Evolutionary conservation across 306 rosid species (phyloP).

Genomic region (Echinosophora koreensis): DNA sequence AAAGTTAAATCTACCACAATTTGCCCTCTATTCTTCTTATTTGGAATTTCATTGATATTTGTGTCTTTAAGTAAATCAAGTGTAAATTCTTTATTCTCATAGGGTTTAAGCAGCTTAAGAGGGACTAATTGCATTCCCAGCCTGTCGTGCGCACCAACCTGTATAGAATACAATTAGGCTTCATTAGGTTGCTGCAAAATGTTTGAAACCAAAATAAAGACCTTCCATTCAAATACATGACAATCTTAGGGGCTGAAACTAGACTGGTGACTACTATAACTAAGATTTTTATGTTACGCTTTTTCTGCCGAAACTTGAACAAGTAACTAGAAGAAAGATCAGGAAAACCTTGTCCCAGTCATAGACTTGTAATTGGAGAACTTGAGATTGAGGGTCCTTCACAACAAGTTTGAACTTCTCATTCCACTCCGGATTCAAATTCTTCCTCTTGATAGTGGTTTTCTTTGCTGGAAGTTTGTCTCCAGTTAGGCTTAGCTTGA

Average conservation of each 20-base stretch:
- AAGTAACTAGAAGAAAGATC: constrained; percentile 41
- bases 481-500: constrained; percentile 76
- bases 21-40: constrained; percentile 74
- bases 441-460: constrained; percentile 79
- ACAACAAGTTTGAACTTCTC: constrained; percentile 92
- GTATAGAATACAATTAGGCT: constrained; percentile 34
- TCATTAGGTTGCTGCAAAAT: constrained; percentile 3
- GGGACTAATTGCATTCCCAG: constrained; percentile 93
- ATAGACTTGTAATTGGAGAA: constrained; percentile 83
- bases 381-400: constrained; percentile 85
- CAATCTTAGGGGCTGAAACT: background rate
- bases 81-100: constrained; percentile 63
- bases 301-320: constrained; percentile 37
- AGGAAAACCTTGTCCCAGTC: constrained; percentile 95
- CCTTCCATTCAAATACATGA: constrained; percentile 29
- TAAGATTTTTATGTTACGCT: background rate
- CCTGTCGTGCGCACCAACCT: constrained; percentile 89
- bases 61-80: constrained; percentile 86
- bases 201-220: background rate
- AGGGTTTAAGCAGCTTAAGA: constrained; percentile 68
- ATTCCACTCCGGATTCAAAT: constrained; percentile 94
- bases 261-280: background rate
- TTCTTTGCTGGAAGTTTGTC: constrained; percentile 79
- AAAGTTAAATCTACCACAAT: constrained; percentile 74
- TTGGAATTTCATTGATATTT: constrained; percentile 63